These are phyloP conservation scores for Helichrysum umbraculigerum DNA, from an alignment of 129 eudicot genomes.

Conservation along the genomic window DNA sequence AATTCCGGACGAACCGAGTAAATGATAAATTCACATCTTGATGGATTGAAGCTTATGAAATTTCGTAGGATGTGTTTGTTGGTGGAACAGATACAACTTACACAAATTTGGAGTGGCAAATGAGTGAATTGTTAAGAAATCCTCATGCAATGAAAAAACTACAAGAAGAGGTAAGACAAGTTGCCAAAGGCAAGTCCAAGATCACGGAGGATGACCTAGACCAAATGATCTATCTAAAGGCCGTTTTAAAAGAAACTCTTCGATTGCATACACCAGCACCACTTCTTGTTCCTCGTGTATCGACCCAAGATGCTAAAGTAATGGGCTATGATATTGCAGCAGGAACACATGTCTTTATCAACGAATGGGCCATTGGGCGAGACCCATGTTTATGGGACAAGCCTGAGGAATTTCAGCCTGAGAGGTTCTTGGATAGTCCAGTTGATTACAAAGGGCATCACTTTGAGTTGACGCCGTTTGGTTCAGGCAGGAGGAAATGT, in stretches of 20 bases:
- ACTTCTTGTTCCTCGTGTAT: constrained; percentile 42
- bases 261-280: constrained; percentile 56
- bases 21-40: not conserved
- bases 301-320: constrained; percentile 31
- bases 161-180: constrained; percentile 37
- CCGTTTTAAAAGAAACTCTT: no score
- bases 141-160: constrained; percentile 42
- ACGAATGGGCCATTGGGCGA: constrained; percentile 29
- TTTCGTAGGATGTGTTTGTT: constrained; percentile 37
- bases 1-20: no score
- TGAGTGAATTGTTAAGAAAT: constrained; percentile 50
- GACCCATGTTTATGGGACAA: constrained; percentile 32
- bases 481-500: constrained; percentile 49
- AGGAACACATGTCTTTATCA: constrained; percentile 35
- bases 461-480: constrained; percentile 53
- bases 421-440: constrained; percentile 37
- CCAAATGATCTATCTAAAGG: constrained; percentile 59
- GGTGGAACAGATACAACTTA: constrained; percentile 48
- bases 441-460: no score
- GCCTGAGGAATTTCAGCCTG: constrained; percentile 44
- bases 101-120: constrained; percentile 52
- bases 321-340: no score
- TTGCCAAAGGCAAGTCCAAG: constrained; percentile 30
- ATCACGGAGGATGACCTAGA: constrained; percentile 51
- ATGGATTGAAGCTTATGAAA: not conserved